phyloP scores from a whole-genome alignment of 345 rosid species.

The Schrenkiella parvula region DNA sequence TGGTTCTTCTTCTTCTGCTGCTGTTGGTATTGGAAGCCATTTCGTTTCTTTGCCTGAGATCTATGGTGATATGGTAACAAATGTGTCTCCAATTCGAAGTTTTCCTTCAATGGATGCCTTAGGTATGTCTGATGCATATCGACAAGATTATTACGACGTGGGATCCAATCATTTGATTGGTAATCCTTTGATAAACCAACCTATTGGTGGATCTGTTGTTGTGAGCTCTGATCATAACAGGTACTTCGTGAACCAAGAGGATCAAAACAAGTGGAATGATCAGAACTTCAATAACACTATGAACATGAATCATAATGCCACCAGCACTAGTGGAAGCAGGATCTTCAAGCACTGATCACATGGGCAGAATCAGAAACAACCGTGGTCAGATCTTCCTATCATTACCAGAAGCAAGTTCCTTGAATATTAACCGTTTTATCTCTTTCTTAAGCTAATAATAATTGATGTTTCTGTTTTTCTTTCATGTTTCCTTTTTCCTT shows the following conservation, averaged over 20 bases:
- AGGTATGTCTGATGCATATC: background rate
- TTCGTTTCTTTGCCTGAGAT: background rate
- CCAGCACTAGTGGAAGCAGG: background rate
- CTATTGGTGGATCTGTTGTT: background rate
- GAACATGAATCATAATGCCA: background rate
- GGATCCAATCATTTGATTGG: conserved; percentile 10
- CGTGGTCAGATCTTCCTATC: background rate
- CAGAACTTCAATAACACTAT: background rate
- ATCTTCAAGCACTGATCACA: background rate
- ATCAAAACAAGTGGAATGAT: background rate
- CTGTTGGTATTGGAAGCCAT: background rate
- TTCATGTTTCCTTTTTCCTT: background rate
- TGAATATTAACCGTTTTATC: background rate
- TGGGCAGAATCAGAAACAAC: background rate
- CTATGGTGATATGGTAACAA: background rate
- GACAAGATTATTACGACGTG: background rate
- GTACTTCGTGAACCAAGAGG: background rate
- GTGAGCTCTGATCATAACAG: background rate
- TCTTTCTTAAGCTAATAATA: background rate
- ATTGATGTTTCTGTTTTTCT: background rate
- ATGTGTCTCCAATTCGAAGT: background rate
- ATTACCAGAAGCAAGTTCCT: background rate
- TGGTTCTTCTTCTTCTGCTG: background rate
- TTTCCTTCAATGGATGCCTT: background rate
- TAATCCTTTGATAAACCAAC: conserved; percentile 9